Base-by-base conservation (phyloP, 331 rosid species). In the Ulmus americana region DNA sequence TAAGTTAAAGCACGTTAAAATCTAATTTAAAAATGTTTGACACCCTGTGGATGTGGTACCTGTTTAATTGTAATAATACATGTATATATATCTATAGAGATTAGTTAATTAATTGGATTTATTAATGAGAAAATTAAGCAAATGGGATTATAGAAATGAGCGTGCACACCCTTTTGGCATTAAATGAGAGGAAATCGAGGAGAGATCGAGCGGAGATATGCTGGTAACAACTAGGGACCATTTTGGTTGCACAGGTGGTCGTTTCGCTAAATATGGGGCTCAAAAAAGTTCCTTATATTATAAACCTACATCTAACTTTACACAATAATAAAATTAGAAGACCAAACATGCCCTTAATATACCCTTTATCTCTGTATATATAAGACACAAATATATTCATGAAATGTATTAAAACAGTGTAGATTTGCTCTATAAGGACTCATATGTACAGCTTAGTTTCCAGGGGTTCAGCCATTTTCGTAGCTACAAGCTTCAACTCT, bases 181-280 rank as follows among this genome's bases (percentile, higher is more conserved):
- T 69, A 70, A 85, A 74, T 74, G 86, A 63, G 79, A 80, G 73
- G 64, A 83, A 64, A 81, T 83, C 74, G 70, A 82, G 82, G 69
- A 70, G 76, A 78, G 89, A 83, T 83, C 70, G 79, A 57, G 64
- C 40, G 74, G 81, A 77, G 90, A 78, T 70, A 77, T 77, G 78
- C 70, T 74, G 70, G 78, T 66, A 64, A 62, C 72, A 46, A 68
- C 61, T 7, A 74, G 64, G 68, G 40, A 67, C 65, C 74, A 61
- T 39, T 45, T 61, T 56, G 16, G 6, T 61, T 7, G 51, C 47
- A 15, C 41, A 16, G 71, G 67, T 72, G 55, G 18, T 66, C 47
- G 8, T 7, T 10, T 49, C 49, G 3, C 46, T 44, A 61, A n/a
- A 48, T 49, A 38, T 15, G 58, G 35, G 58, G 53, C 71, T 55